Evolutionary conservation across 1,139 yeast genomes (phyloP), one percentile per base, ranked within the genome.

Genomic region (Eremothecium cymbalariae): DNA sequence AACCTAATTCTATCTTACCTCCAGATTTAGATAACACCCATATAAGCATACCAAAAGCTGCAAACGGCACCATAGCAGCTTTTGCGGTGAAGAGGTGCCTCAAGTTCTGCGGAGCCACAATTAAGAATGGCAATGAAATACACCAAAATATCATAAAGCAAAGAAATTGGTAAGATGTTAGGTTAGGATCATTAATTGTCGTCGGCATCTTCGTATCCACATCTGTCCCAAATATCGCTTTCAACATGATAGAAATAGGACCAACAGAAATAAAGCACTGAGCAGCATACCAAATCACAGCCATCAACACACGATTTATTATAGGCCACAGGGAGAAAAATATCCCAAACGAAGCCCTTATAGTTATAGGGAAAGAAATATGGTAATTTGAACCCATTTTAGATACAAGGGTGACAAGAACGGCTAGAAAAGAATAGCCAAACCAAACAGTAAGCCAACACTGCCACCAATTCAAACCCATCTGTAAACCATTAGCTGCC

Each of bases 401-500:
- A 15, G 88, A 78, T 21, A 79, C 70, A 17, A 74, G 55, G 16
- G 72, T 70, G 31, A 82, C 78, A 51, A 79, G 78, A 1, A 68
- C 49, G 49, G 80, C 82, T 41, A 76, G 74, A 34, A 77, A 55
- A 22, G 67, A 53, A 54, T 77, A 77, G 9, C 85, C 85, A 17
- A 77, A 46, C 93, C 94, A 82, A 16, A 84, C 88, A 0, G 90
- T 72, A 21, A 83, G 55, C 94, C 94, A 84, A 11, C 82, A 77
- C 56, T 77, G 86, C 93, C 94, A 84, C 94, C 94, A 83, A 12
- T 77, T 73, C 60, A 84, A 63, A 6, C 90, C 90, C 26, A 72
- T 69, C 36, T 65, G 65, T 40, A 79, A 78, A 44, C 94, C 93
- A 1, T 93, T 79, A 3, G 90, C 77, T 5, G 94, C 94, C 50